A percentile compares a stretch with the other conserved stretches of the same genome.
phyloP scores from a whole-genome alignment of 2,329 filamentous ascomycete genomes.

The Arthroderma sp. region DNA sequence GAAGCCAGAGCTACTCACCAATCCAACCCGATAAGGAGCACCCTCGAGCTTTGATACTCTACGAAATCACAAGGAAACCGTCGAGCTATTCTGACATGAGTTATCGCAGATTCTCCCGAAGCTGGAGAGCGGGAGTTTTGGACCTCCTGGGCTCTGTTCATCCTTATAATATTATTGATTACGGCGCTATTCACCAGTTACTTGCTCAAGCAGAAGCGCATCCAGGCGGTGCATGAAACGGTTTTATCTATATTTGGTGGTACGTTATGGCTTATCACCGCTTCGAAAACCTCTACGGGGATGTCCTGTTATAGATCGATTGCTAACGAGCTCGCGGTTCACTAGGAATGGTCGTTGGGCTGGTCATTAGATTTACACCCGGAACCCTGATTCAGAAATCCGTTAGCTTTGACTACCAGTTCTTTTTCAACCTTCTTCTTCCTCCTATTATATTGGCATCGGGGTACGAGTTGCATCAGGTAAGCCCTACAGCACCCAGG shows the following conservation, averaged over 20 bases:
- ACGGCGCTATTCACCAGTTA: slow-evolving; percentile 94
- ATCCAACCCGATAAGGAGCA: neutral
- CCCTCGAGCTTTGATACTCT: neutral
- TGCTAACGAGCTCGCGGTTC: neutral
- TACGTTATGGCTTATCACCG: slow-evolving; percentile 25
- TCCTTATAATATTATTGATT: slow-evolving; percentile 87
- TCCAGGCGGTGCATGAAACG: slow-evolving; percentile 95
- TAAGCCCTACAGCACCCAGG: slow-evolving; percentile 21
- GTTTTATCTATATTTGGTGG: slow-evolving; percentile 96
- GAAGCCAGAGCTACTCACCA: neutral
- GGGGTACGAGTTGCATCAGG: slow-evolving; percentile 90
- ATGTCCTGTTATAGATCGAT: neutral
- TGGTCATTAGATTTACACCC: slow-evolving; percentile 71
- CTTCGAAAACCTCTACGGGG: neutral
- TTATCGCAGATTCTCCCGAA: slow-evolving; percentile 50
- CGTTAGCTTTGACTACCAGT: slow-evolving; percentile 96
- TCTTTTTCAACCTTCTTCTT: slow-evolving; percentile 98
- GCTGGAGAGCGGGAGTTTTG: slow-evolving; percentile 86
- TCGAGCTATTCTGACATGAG: neutral
- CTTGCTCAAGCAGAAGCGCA: slow-evolving; percentile 88
- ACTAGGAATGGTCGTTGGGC: slow-evolving; percentile 86
- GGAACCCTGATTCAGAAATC: slow-evolving; percentile 75
- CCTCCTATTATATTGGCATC: slow-evolving; percentile 95
- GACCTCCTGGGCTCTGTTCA: slow-evolving; percentile 94
- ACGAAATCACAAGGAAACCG: neutral